Evolutionary conservation across 371 early-diverging fungal species (phyloP).

Genomic region (Rhizopus stolonifer): DNA sequence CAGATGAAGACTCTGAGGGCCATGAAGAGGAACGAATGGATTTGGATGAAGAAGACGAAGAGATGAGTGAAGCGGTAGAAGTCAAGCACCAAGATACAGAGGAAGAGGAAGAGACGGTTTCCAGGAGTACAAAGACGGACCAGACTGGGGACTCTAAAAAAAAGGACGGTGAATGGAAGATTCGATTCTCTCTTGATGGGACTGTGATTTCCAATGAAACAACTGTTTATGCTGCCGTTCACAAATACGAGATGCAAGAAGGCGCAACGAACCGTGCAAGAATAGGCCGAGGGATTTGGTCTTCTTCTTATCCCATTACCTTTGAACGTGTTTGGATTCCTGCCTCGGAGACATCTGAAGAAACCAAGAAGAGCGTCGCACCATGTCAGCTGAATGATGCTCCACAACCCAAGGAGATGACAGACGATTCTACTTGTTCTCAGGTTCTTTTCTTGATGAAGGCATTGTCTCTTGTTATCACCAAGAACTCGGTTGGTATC

Average conservation of each 20-base stretch:
- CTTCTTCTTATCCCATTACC: conserved; percentile 54
- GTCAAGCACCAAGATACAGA: conserved; percentile 11
- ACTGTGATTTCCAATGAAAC: conserved; percentile 50
- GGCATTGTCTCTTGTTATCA: conserved; percentile 28
- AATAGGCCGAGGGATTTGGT: conserved; percentile 45
- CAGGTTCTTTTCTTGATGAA: conserved; percentile 57
- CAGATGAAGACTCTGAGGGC: too few relatives aligned
- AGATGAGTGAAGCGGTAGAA: conserved; percentile 12
- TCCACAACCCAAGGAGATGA: conserved; percentile 20
- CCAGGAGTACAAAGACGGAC: not conserved
- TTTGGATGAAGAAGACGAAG: conserved; percentile 1
- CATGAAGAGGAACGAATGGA: conserved; percentile 14
- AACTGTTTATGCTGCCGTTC: conserved; percentile 66
- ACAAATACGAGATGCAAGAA: conserved; percentile 43
- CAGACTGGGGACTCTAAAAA: conserved; percentile 6
- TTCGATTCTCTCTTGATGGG: conserved; percentile 54
- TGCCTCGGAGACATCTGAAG: conserved; percentile 7
- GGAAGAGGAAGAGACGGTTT: conserved; percentile 8
- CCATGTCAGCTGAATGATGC: conserved; percentile 19
- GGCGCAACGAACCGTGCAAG: conserved; percentile 1
- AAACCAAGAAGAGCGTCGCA: conserved; percentile 9
- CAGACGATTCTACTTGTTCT: conserved; percentile 29
- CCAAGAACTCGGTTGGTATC: conserved; percentile 25
- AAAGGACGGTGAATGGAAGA: conserved; percentile 47
- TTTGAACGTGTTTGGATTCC: conserved; percentile 42